phyloP scores from a whole-genome alignment of 352 stramenopile genomes.

The Aphanomyces stellatus region DNA sequence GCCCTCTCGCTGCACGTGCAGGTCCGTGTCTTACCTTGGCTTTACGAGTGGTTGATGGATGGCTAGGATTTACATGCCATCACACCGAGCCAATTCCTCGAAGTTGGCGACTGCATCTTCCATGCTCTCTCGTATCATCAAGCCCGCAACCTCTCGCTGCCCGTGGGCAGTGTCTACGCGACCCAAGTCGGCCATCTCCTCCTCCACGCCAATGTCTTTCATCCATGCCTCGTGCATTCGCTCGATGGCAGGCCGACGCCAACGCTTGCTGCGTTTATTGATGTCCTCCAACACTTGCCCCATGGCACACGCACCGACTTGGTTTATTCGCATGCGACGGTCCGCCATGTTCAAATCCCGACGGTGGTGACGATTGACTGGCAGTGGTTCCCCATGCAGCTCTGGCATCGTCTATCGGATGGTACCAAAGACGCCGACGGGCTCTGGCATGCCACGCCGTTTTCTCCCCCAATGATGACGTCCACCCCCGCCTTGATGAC shows the following conservation, averaged over 20 bases:
- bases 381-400: slow-evolving; percentile 82
- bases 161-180: slow-evolving; percentile 71
- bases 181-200: slow-evolving; percentile 87
- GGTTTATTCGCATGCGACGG: slow-evolving; percentile 75
- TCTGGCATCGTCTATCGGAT: slow-evolving; percentile 53
- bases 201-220: slow-evolving; percentile 71
- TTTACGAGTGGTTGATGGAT: not conserved
- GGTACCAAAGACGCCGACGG: slow-evolving; percentile 69
- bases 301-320: slow-evolving; percentile 76
- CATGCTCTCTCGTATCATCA: slow-evolving; percentile 85
- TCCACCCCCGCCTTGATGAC: slow-evolving; percentile 29
- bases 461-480: not conserved
- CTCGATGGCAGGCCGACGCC: slow-evolving; percentile 78
- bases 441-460: slow-evolving; percentile 38
- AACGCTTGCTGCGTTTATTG: slow-evolving; percentile 72
- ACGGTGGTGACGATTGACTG: slow-evolving; percentile 86
- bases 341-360: slow-evolving; percentile 70
- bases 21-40: too few species aligned
- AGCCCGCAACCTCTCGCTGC: slow-evolving; percentile 69
- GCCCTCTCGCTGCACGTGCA: too few species aligned
- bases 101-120: slow-evolving; percentile 77
- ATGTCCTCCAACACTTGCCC: slow-evolving; percentile 53
- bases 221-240: slow-evolving; percentile 78
- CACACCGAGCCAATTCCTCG: slow-evolving; percentile 69
- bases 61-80: slow-evolving; percentile 69